A percentile compares a stretch with the other conserved stretches of the same genome.
phyloP scores from a whole-genome alignment of 148 eudicot species.

The Amaranthus cruentus region DNA sequence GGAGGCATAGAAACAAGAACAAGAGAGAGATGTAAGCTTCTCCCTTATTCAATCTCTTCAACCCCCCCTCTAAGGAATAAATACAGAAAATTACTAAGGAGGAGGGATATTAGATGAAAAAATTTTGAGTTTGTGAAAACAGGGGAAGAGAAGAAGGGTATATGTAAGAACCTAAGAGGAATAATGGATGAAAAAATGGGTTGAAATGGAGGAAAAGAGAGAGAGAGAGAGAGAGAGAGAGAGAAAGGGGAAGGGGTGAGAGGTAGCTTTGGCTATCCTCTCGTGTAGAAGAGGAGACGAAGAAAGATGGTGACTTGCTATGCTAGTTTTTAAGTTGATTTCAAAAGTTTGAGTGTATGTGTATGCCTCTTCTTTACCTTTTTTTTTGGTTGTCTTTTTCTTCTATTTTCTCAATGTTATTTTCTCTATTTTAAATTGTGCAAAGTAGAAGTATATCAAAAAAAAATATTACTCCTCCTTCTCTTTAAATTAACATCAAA shows the following conservation, averaged over 20 bases:
- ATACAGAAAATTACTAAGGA: conserved; percentile 13
- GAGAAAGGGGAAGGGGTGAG: conserved; percentile 26
- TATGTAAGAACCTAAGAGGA: conserved; percentile 28
- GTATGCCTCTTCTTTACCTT: conserved; percentile 11
- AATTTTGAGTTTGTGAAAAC: conserved; percentile 12
- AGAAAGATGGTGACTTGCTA: conserved; percentile 53
- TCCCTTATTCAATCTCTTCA: conserved; percentile 39
- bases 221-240: conserved; percentile 31
- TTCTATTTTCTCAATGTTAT: neutral
- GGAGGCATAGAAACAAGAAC: conserved; percentile 54
- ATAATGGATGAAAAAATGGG: conserved; percentile 32
- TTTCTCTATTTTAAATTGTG: neutral
- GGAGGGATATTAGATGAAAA: conserved; percentile 15
- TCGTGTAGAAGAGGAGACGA: conserved; percentile 51
- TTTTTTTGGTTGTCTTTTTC: conserved; percentile 1
- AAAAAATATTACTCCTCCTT: too few species aligned
- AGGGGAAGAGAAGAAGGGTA: conserved; percentile 30
- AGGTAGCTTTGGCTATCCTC: conserved; percentile 57
- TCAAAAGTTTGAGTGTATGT: conserved; percentile 7
- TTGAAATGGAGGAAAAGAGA: conserved; percentile 19
- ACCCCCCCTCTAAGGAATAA: conserved; percentile 8
- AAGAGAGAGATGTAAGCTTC: conserved; percentile 35
- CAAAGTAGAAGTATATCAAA: too few species aligned
- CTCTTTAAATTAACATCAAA: too few species aligned
- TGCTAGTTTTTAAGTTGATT: conserved; percentile 33